Percentiles rank a stretch among this genome's conserved stretches.
phyloP scores from a whole-genome alignment of 73 alveolate species.

The Chromera velia region DNA sequence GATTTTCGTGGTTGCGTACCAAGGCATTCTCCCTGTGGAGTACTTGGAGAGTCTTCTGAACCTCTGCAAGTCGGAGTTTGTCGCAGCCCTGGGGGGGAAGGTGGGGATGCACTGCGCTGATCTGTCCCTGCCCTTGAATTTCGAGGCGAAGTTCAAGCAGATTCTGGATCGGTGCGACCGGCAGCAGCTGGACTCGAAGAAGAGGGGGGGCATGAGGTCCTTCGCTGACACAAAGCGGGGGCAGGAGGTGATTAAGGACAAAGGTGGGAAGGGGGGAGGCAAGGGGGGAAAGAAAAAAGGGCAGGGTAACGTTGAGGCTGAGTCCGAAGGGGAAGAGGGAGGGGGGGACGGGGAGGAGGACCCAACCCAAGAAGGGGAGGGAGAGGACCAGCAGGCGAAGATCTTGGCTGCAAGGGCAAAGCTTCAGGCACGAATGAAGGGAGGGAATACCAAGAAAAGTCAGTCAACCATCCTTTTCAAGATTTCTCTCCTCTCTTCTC shows the following conservation, averaged over 20 bases:
- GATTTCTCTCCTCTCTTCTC: no score
- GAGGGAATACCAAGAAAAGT: no score
- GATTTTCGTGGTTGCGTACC: constrained; percentile 40
- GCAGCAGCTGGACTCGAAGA: neutral
- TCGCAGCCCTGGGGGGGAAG: neutral
- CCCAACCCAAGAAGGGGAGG: neutral
- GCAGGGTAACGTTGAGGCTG: neutral
- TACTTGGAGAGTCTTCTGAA: constrained; percentile 14
- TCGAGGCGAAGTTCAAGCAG: neutral
- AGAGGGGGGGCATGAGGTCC: constrained; percentile 14
- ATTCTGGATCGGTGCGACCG: neutral
- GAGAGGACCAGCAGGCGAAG: no score
- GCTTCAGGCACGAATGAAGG: constrained; percentile 16
- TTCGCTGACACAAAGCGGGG: constrained; percentile 27
- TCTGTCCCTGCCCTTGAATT: neutral
- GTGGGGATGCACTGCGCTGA: neutral
- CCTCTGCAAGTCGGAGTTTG: neutral
- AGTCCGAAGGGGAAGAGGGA: constrained; percentile 9
- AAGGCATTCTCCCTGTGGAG: constrained; percentile 27
- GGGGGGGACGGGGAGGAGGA: constrained; percentile 17
- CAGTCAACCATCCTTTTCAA: no score
- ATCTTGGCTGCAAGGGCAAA: neutral
- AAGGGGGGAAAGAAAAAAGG: neutral
- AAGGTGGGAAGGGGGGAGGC: neutral
- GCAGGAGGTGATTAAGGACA: constrained; percentile 22